phyloP scores from a whole-genome alignment of 2,329 filamentous ascomycete species.

The Epicoccum sorghinum region DNA sequence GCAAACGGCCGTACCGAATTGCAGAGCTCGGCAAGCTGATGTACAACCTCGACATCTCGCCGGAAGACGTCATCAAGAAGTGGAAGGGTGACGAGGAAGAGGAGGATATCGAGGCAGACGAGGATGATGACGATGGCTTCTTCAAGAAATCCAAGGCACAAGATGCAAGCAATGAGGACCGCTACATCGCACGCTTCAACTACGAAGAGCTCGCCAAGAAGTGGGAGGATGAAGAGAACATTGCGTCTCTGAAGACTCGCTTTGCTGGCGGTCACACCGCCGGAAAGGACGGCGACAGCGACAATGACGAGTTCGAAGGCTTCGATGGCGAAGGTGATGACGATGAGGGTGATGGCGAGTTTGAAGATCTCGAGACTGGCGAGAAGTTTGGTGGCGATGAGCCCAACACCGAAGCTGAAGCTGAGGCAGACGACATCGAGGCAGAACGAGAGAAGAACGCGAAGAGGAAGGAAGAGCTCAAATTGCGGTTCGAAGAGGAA shows the following conservation, averaged over 20 bases:
- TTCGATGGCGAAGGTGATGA: slow-evolving; percentile 64
- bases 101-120: slow-evolving; percentile 60
- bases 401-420: slow-evolving; percentile 50
- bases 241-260: slow-evolving; percentile 74
- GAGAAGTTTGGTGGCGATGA: slow-evolving; percentile 59
- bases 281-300: slow-evolving; percentile 41
- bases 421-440: slow-evolving; percentile 67
- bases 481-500: slow-evolving; percentile 93
- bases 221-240: slow-evolving; percentile 80
- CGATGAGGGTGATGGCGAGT: slow-evolving; percentile 75
- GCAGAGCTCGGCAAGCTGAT: slow-evolving; percentile 84
- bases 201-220: slow-evolving; percentile 82
- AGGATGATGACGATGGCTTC: slow-evolving; percentile 68
- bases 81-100: slow-evolving; percentile 75
- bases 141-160: slow-evolving; percentile 63
- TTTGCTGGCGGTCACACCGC: slow-evolving; percentile 75
- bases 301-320: slow-evolving; percentile 59
- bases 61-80: slow-evolving; percentile 74
- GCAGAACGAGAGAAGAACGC: slow-evolving; percentile 92
- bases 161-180: slow-evolving; percentile 68
- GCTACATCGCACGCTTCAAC: slow-evolving; percentile 77
- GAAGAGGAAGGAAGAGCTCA: slow-evolving; percentile 90
- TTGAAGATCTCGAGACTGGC: slow-evolving; percentile 83
- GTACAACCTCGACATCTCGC: slow-evolving; percentile 81
- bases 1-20: slow-evolving; percentile 74